phyloP scores from a whole-genome alignment of 345 rosid species.

The Litchi chinensis region DNA sequence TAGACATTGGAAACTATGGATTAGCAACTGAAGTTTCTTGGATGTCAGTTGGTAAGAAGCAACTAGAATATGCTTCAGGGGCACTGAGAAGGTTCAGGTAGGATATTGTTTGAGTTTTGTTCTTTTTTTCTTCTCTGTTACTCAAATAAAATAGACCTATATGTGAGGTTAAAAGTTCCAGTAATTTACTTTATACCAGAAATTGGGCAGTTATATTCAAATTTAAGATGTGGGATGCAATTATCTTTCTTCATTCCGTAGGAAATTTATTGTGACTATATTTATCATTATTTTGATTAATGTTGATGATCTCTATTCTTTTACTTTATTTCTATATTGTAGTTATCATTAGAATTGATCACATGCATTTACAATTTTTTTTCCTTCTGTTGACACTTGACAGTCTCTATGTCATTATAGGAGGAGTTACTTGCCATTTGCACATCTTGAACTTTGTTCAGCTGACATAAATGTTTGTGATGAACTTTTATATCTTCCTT shows the following conservation, averaged over 20 bases:
- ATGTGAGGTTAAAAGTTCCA: not conserved
- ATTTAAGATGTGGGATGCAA: not conserved
- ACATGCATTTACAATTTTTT: too few species aligned
- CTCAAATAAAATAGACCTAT: not conserved
- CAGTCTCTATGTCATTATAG: not conserved
- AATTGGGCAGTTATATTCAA: constrained; percentile 1
- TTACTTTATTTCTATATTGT: not conserved
- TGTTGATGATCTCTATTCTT: not conserved
- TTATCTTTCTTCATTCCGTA: not conserved
- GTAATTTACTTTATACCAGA: not conserved
- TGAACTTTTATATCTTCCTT: not conserved
- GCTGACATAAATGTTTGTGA: not conserved
- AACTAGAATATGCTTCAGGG: constrained; percentile 89
- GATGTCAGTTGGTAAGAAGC: constrained; percentile 96
- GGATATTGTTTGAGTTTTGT: constrained; percentile 1
- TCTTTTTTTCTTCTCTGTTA: not conserved
- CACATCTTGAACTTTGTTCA: not conserved
- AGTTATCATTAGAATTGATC: not conserved
- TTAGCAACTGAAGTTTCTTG: constrained; percentile 82
- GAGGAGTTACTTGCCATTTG: not conserved
- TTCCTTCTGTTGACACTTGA: too few species aligned
- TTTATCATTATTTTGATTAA: not conserved
- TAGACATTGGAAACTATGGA: constrained; percentile 71
- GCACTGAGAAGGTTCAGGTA: constrained; percentile 91
- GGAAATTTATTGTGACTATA: not conserved